Evolutionary conservation across 805 yeast species (phyloP), one percentile per base, ranked within the genome.

Genomic region (Nakazawaea wickerhamii): DNA sequence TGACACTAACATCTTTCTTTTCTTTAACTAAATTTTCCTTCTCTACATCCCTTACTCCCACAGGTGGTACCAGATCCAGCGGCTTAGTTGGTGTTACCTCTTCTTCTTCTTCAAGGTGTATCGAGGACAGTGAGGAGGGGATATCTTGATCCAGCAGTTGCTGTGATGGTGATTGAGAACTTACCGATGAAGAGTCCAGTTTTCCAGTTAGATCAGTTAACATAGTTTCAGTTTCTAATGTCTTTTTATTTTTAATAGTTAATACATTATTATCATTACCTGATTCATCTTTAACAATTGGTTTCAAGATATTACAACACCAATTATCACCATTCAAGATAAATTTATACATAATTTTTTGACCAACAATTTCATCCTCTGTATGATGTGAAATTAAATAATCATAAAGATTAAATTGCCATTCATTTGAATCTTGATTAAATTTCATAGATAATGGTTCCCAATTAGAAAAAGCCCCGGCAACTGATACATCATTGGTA

Each of bases 181-280:
- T 9, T 40, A 28, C 27, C 13, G 42, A 33, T 32, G 34, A 33
- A 35, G 26, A 13, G 22, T n/a, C 14, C 34, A 35, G n/a, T n/a
- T n/a, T n/a, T n/a, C n/a, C n/a, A n/a, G n/a, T n/a, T n/a, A n/a
- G n/a, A n/a, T n/a, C n/a, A n/a, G n/a, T n/a, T n/a, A n/a, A n/a
- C n/a, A n/a, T n/a, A n/a, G n/a, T n/a, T n/a, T n/a, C n/a, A n/a
- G n/a, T n/a, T n/a, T n/a, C n/a, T n/a, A n/a, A n/a, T n/a, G n/a
- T n/a, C 25, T 21, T 36, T 38, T 21, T 21, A 31, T 15, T 42
- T 19, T 18, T 46, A 31, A 51, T 43, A 4, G 44, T 46, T 13
- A 50, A 15, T 10, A 41, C 34, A 46, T 60, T 60, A 38, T 61
- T 61, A 21, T 49, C 48, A 26, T 50, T 57, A 0, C 63, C 63